phyloP scores from a whole-genome alignment of 768 basidiomycete species.

The Rhodotorula taiwanensis region DNA sequence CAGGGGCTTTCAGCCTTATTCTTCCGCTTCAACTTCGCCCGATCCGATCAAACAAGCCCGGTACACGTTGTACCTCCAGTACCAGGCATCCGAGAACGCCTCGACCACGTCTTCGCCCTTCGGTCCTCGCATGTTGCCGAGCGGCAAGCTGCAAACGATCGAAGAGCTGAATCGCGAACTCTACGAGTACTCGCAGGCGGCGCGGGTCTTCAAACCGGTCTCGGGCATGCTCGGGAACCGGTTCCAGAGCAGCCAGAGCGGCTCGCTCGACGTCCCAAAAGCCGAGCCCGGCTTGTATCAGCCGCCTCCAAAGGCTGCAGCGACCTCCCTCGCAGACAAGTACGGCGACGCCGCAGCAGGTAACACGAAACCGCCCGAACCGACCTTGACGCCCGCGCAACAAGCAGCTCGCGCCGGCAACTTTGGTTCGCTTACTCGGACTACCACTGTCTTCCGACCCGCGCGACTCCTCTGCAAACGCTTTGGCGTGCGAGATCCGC shows the following conservation, averaged over 20 bases:
- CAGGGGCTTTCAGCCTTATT: slow-evolving; percentile 82
- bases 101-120: slow-evolving; percentile 49
- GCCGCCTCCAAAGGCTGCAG: slow-evolving; percentile 28
- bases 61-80: slow-evolving; percentile 71
- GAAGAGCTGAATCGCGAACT: slow-evolving; percentile 76
- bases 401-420: slow-evolving; percentile 78
- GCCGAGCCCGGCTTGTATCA: slow-evolving; percentile 45
- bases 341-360: slow-evolving; percentile 6
- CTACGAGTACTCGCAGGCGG: slow-evolving; percentile 76
- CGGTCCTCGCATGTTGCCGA: slow-evolving; percentile 42
- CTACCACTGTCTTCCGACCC: slow-evolving; percentile 68
- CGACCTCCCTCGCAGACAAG: background rate
- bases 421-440: slow-evolving; percentile 84
- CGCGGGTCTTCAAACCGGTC: slow-evolving; percentile 83
- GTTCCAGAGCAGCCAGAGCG: slow-evolving; percentile 72
- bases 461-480: slow-evolving; percentile 81
- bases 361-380: slow-evolving; percentile 5
- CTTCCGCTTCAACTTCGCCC: slow-evolving; percentile 45
- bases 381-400: slow-evolving; percentile 60
- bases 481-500: slow-evolving; percentile 83
- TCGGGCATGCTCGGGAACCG: slow-evolving; percentile 86
- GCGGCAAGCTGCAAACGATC: slow-evolving; percentile 55
- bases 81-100: slow-evolving; percentile 55
- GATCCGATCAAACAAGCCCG: slow-evolving; percentile 75
- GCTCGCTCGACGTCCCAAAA: slow-evolving; percentile 29